Evolutionary conservation across 2,329 filamentous ascomycete genomes (phyloP).

Genomic region (Aspergillus sp.): DNA sequence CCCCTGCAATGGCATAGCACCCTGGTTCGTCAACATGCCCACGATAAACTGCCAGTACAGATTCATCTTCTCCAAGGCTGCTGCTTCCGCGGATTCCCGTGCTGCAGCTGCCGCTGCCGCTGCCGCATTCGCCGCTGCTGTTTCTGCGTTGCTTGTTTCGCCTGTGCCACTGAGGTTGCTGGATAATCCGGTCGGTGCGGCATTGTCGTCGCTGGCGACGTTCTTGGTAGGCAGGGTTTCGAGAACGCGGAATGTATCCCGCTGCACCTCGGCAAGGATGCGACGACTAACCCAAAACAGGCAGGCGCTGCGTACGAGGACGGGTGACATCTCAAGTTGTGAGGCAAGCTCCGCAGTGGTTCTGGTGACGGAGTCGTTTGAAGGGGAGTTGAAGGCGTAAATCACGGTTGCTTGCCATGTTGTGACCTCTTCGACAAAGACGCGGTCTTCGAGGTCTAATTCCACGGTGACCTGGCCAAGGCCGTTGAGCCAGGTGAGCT

Average conservation of each 20-base stretch:
- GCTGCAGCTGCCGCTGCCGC: conserved; percentile 44
- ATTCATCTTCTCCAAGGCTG: conserved; percentile 69
- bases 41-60: conserved; percentile 92
- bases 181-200: not conserved
- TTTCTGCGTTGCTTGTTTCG: conserved; percentile 21
- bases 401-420: conserved; percentile 90
- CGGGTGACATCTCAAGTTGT: conserved; percentile 58
- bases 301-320: conserved; percentile 63
- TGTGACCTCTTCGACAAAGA: conserved; percentile 70
- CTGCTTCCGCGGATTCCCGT: conserved; percentile 55
- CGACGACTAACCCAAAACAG: conserved; percentile 66
- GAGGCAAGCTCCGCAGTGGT: conserved; percentile 51
- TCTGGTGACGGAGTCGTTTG: conserved; percentile 45
- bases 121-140: conserved; percentile 30
- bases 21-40: conserved; percentile 93
- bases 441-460: conserved; percentile 81
- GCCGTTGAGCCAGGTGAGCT: conserved; percentile 85
- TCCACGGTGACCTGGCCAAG: conserved; percentile 80
- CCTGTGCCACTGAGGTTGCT: conserved; percentile 24
- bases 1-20: conserved; percentile 77
- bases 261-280: conserved; percentile 53
- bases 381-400: conserved; percentile 69
- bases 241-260: conserved; percentile 61
- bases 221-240: conserved; percentile 54
- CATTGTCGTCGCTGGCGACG: not conserved